phyloP scores from a whole-genome alignment of 495 filamentous ascomycete genomes.

The Viridothelium virens region DNA sequence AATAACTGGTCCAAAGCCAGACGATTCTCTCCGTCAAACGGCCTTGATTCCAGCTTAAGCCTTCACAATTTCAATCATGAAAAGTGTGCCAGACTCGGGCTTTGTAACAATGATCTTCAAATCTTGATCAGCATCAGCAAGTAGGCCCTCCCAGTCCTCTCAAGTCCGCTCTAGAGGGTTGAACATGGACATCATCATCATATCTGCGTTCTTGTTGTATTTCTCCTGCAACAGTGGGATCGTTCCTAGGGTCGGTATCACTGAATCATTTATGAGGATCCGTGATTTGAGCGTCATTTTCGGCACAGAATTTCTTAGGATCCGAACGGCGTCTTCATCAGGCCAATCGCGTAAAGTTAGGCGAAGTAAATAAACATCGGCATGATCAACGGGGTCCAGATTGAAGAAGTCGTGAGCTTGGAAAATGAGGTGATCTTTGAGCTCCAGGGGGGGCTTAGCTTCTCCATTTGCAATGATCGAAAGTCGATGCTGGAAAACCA shows the following conservation, averaged over 20 bases:
- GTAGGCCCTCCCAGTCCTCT: conserved; percentile 18
- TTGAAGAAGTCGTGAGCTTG: conserved; percentile 40
- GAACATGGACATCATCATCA: conserved; percentile 7
- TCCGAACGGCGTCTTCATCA: conserved; percentile 48
- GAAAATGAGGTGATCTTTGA: conserved; percentile 29
- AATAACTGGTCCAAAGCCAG: too few species aligned
- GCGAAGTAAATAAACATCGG: conserved; percentile 40
- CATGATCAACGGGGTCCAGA: conserved; percentile 33
- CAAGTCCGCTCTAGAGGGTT: conserved; percentile 14
- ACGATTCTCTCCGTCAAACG: background rate
- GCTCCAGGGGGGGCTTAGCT: background rate
- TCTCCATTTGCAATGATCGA: background rate
- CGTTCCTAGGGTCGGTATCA: conserved; percentile 39
- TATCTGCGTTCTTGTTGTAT: background rate
- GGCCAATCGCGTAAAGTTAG: conserved; percentile 32
- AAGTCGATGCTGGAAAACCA: conserved; percentile 8
- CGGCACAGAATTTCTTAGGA: conserved; percentile 46
- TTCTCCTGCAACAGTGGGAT: conserved; percentile 45
- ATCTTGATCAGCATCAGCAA: conserved; percentile 16
- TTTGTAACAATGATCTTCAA: conserved; percentile 17
- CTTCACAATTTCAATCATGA: conserved; percentile 1
- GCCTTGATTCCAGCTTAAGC: background rate
- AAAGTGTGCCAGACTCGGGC: background rate
- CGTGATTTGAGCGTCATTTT: conserved; percentile 41
- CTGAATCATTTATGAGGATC: conserved; percentile 48